Conservation (phyloP, 1,284 basidiomycete species). For the Trichosporon sp. region DNA sequence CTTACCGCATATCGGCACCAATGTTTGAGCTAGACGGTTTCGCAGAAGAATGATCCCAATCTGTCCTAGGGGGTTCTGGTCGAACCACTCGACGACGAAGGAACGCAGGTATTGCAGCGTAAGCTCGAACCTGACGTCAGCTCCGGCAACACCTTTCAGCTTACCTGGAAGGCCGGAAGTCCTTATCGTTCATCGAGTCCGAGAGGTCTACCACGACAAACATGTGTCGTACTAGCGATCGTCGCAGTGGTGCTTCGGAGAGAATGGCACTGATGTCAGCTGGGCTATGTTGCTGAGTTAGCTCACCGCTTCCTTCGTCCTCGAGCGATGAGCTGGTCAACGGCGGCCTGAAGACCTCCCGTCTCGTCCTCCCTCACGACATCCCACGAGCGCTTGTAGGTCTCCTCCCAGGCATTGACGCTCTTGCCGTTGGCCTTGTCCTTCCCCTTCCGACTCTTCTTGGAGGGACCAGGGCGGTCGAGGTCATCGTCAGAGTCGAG, state of each 20-base stretch:
- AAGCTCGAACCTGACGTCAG: conserved; percentile 62
- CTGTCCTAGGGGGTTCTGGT: conserved; percentile 98
- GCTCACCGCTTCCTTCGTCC: conserved; percentile 73
- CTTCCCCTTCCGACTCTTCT: conserved; percentile 10
- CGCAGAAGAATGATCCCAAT: conserved; percentile 89
- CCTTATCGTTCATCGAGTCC: conserved; percentile 86
- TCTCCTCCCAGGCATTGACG: conserved; percentile 88
- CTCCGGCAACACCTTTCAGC: neutral
- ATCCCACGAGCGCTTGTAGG: conserved; percentile 93
- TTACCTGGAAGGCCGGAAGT: conserved; percentile 82
- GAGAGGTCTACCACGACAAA: conserved; percentile 87
- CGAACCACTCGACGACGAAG: conserved; percentile 96
- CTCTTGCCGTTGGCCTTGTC: conserved; percentile 23
- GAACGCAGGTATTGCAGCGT: conserved; percentile 82
- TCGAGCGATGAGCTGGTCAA: conserved; percentile 81
- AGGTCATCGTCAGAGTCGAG: conserved; percentile 26
- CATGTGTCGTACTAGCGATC: conserved; percentile 94
- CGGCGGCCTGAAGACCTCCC: conserved; percentile 83
- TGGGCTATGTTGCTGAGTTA: neutral
- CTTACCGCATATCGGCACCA: conserved; percentile 83
- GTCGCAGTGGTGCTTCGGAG: conserved; percentile 75
- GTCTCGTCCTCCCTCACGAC: conserved; percentile 92
- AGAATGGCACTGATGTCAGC: conserved; percentile 54
- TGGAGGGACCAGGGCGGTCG: conserved; percentile 25
- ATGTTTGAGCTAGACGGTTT: conserved; percentile 75